These are phyloP conservation scores for Rhodosporidiobolus odoratus DNA, from an alignment of 768 basidiomycete species.

Conservation along the genomic window DNA sequence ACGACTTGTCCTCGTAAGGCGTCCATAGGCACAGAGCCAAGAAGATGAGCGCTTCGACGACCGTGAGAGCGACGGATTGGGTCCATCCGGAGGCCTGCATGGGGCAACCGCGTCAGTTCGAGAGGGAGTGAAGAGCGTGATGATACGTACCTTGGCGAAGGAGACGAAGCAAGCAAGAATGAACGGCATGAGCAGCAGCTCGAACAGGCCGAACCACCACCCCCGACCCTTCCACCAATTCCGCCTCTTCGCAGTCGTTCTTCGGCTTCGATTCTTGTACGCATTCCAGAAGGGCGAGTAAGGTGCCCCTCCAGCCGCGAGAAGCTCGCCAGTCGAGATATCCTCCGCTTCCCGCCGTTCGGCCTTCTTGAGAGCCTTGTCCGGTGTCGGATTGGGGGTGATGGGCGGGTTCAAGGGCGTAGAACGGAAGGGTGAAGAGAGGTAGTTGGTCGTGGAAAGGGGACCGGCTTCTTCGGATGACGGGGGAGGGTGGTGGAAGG, in stretches of 20 bases:
- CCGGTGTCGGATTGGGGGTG: conserved; percentile 19
- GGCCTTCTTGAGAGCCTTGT: conserved; percentile 50
- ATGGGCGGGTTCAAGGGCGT: neutral
- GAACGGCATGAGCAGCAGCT: conserved; percentile 57
- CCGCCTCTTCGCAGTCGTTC: conserved; percentile 12
- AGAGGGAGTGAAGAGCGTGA: neutral
- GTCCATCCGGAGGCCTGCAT: conserved; percentile 26
- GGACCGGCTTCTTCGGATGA: conserved; percentile 35
- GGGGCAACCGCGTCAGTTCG: neutral
- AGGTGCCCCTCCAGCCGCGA: conserved; percentile 61
- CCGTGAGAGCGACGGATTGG: conserved; percentile 28
- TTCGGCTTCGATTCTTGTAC: conserved; percentile 14
- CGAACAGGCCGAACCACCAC: conserved; percentile 56
- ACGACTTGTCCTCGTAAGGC: conserved; percentile 33
- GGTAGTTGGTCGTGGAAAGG: conserved; percentile 40
- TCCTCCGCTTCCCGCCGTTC: conserved; percentile 57
- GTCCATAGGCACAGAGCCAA: conserved; percentile 26
- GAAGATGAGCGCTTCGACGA: conserved; percentile 28
- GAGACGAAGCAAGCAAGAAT: conserved; percentile 66
- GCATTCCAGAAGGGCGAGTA: conserved; percentile 47
- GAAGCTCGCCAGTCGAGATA: conserved; percentile 47
- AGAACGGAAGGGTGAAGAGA: conserved; percentile 10
- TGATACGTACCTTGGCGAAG: conserved; percentile 28
- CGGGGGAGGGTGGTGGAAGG: conserved; percentile 49
- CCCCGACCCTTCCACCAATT: conserved; percentile 27